Evolutionary conservation across 306 rosid genomes (phyloP).

Genomic region (Abrus precatorius): DNA sequence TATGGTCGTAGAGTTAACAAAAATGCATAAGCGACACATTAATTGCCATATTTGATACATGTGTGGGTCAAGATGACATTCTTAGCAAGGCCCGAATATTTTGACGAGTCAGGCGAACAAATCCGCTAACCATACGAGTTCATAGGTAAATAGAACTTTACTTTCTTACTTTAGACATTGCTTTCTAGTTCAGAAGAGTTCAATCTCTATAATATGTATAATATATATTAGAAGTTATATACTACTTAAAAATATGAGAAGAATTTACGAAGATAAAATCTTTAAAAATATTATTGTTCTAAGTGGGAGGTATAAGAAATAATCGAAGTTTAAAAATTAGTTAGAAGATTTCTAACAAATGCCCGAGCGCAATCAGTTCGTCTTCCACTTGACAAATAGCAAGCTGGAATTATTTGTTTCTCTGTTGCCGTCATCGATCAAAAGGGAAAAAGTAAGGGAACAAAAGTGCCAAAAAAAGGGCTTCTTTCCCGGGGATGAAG

Average conservation of each 20-base stretch:
- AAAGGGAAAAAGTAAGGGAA: slow-evolving; percentile 10
- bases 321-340: neutral
- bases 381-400: neutral
- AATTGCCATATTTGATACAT: too few species aligned
- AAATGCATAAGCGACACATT: too few species aligned
- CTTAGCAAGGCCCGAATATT: too few species aligned
- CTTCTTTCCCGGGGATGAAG: neutral
- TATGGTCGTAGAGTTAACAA: too few species aligned
- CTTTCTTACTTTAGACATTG: too few species aligned
- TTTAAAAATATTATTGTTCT: neutral
- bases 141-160: too few species aligned
- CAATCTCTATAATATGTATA: too few species aligned
- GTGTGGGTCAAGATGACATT: too few species aligned
- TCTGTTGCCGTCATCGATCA: neutral
- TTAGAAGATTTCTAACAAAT: neutral
- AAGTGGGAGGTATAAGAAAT: neutral
- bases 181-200: too few species aligned
- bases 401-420: slow-evolving; percentile 6
- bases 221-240: neutral
- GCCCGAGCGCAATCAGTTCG: neutral
- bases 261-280: neutral
- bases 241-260: neutral
- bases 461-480: neutral
- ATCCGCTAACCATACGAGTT: too few species aligned
- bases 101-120: too few species aligned